Base-by-base conservation (phyloP, 371 early-diverging fungal species). In the Haplosporangium sp. region DNA sequence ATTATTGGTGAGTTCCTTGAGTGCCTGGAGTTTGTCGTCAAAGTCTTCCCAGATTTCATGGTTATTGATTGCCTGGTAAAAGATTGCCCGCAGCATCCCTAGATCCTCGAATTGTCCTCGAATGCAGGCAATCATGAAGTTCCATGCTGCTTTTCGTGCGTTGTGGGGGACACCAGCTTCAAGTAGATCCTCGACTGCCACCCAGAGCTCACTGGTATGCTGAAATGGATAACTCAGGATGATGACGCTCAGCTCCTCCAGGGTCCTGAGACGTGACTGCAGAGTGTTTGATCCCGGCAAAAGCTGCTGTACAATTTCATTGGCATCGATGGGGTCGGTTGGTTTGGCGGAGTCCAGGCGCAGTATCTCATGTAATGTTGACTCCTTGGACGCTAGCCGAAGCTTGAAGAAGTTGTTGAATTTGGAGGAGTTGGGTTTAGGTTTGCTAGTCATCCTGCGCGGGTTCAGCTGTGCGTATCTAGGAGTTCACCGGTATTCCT, bases 101-200 rank as follows among this genome's bases (percentile, higher is more conserved):
- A 91, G 84, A 16, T 87, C 89, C n/a, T 82, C 80, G 64, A 88
- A 89, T 62, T 91, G 90, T 4, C 88, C 87, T n/a, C 75, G 65
- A 56, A 89, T 88, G 64, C 89, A 89, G 14, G 89, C 86, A 53
- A 85, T 81, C 89, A 91, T 89, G 62, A 89, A 89, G 50, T 86
- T 82, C 83, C 89, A 89, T 0, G 85, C 89, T 13, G 77, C 75
- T 59, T 85, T 86, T 11, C 91, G 83, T 11, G 88, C 88, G 60
- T 88, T 88, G 14, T 82, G 77, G 12, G 87, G 86, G 62, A 83
- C 83, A 21, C 74, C 81, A 7, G 83, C 73, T 20, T 83, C 80
- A 40, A 90, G 63, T 18, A 89, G 81, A 57, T 89, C 89, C 55
- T 87, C 81, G 10, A 89, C 83, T 8, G 86, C 82, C 42, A 86